These are phyloP conservation scores for Fusarium sp. DNA, from an alignment of 2,329 filamentous ascomycete species.

Conservation along the genomic window DNA sequence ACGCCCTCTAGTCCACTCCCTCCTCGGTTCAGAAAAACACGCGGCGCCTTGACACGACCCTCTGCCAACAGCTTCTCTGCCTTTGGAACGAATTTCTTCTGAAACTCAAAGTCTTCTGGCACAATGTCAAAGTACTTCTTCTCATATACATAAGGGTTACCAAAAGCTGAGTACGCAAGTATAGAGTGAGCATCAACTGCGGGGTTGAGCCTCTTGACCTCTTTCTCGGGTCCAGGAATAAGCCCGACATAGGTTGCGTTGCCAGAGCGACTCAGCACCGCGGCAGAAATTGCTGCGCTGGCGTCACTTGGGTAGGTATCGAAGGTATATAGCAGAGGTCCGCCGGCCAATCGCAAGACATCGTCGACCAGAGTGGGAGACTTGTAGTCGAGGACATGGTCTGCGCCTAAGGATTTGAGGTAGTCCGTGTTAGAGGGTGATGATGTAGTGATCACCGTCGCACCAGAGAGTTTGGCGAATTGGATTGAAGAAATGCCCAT, in stretches of 20 bases:
- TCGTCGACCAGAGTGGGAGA: constrained; percentile 39
- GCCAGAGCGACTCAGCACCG: neutral
- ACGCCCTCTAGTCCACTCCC: neutral
- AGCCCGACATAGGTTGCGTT: constrained; percentile 2
- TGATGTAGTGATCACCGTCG: constrained; percentile 55
- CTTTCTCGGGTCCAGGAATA: neutral
- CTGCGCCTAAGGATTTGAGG: constrained; percentile 58
- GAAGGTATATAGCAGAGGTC: constrained; percentile 25
- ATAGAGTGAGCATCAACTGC: neutral
- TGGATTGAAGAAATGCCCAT: constrained; percentile 67
- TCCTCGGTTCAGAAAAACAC: neutral
- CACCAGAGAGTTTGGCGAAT: constrained; percentile 56
- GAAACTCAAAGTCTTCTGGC: constrained; percentile 12
- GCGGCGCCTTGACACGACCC: neutral
- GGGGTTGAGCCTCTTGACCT: neutral
- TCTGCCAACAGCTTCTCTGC: neutral
- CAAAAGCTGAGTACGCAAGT: constrained; percentile 16
- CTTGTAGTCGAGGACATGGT: constrained; percentile 62
- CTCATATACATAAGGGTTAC: constrained; percentile 7
- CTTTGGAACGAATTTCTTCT: neutral
- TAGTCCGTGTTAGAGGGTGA: constrained; percentile 55
- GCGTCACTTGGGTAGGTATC: neutral
- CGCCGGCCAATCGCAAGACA: constrained; percentile 38
- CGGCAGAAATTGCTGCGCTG: neutral
- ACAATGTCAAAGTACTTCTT: neutral